Percentiles rank a stretch among this genome's conserved stretches.
phyloP scores from a whole-genome alignment of 768 basidiomycete species.

The Tephrocybe sp. region DNA sequence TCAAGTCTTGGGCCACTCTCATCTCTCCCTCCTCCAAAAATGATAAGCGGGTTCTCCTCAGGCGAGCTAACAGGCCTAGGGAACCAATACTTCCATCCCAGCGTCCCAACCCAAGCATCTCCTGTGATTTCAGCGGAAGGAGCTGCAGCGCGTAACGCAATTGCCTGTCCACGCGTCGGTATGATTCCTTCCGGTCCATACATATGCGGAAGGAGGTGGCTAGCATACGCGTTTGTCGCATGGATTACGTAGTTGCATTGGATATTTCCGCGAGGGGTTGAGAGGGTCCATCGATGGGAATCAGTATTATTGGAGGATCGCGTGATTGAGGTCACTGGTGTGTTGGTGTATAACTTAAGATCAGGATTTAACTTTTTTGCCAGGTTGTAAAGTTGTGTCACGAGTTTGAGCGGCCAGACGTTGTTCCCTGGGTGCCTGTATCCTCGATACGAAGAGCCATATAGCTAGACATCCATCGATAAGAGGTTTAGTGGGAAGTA shows the following conservation, averaged over 20 bases:
- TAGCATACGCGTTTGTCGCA: conserved; percentile 84
- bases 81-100: conserved; percentile 79
- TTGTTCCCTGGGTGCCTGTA: conserved; percentile 56
- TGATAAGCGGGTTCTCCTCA: conserved; percentile 51
- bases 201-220: conserved; percentile 72
- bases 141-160: conserved; percentile 38
- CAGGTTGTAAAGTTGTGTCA: conserved; percentile 57
- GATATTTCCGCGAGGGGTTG: conserved; percentile 67
- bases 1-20: conserved; percentile 43
- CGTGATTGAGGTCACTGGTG: conserved; percentile 56
- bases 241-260: conserved; percentile 68
- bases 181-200: conserved; percentile 53
- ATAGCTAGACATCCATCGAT: conserved; percentile 23
- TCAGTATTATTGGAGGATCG: conserved; percentile 7
- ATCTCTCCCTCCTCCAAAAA: conserved; percentile 71
- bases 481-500: background rate
- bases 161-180: conserved; percentile 71
- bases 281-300: conserved; percentile 47
- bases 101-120: conserved; percentile 46
- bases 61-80: conserved; percentile 49
- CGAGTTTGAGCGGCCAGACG: conserved; percentile 81
- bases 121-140: conserved; percentile 37
- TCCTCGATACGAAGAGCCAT: conserved; percentile 51
- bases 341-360: conserved; percentile 67
- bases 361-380: conserved; percentile 29